Base-by-base conservation (phyloP, 495 filamentous ascomycete genomes). In the Alectoria sarmentosa region DNA sequence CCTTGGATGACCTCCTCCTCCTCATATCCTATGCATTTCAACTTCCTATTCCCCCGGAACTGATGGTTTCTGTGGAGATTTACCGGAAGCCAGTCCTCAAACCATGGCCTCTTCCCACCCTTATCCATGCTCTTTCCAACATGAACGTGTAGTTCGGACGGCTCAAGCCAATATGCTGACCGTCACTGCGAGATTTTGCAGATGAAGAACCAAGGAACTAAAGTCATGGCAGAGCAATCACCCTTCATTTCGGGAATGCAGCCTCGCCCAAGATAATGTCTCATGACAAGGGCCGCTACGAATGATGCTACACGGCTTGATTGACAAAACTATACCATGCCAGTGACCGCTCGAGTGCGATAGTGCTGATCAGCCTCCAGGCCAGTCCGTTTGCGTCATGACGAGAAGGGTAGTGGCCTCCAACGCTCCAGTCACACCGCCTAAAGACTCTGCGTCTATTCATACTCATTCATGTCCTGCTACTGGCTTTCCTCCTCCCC, bases 371-470 rank as follows among this genome's bases (percentile, higher is more conserved):
- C 21, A 46, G 57, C 84, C 83, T 28, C 83, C 90, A n/a, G 85
- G 90, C 90, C 0, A 84, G 88, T 69, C 87, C 90, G 36, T 81
- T 78, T 49, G 26, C 10, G 26, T 49, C 46, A 49, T 11, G 82
- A 92, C 15, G 82, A 86, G 14, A 77, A 76, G 1, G 83, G 86
- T 58, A 88, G 88, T 89, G 87, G 92, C 93, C 71, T 81, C 82
- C 17, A 75, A 88, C 58, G 78, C 34, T 38, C 72, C 54, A 49
- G 23, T 10, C 48, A 37, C 42, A 36, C 54, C 62, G 66, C 75
- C 73, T 28, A 38, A 39, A 39, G 28, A 17, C 28, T 39, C 34
- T 75, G 67, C 81, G 8, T 87, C 86, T 3, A 83, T 82, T 32
- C 89, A 88, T 66, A 80, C 80, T 3, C 75, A 80, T 79, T 2